Base-by-base conservation (phyloP, 2,329 filamentous ascomycete species). In the Aspergillus persii region DNA sequence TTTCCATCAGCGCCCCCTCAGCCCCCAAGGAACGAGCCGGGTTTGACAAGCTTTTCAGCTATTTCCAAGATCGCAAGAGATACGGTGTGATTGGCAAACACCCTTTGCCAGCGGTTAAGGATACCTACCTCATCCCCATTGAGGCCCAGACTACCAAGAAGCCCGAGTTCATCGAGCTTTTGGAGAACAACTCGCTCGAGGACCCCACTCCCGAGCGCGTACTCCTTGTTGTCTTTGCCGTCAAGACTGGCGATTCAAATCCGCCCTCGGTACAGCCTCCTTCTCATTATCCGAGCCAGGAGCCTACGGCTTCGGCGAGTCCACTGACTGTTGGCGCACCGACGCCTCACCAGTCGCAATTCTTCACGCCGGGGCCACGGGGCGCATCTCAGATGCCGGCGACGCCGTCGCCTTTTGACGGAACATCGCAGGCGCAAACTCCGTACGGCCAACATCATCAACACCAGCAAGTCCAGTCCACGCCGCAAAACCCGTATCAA, bases 51-150 rank as follows among this genome's bases (percentile, higher is more conserved):
- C 81, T 98, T n/a, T 91, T 93, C 68, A 84, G 92, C 54, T 98
- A 99, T 77, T 98, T 99, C 71, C 81, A 87, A 47, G 83, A 83
- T 53, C 91, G 94, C 70, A 85, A 90, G 64, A 85, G 92, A 36
- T 99, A 96, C 73, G 94, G 92, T 23, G 94, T 98, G 1, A 84
- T 97, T 6, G 88, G 88, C 12, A 90, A 94, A 70, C 89, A 90
- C 73, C 84, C 85, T 1, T 78, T 87, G 31, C 84, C 86, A 23
- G 89, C 92, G 61, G 89, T 97, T 52, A 89, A 92, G 60, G 94
- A 98, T 71, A 91, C 93, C 1, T 98, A 98, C 73, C 84, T 98
- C 33, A 89, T 97, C 8, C 94, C 95, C 0, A 86, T 98, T 4
- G 86, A 92, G 33, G 83, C 87, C 4, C 92, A 91, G 29, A 82